These are phyloP conservation scores for Pisolithus orientalis DNA, from an alignment of 768 basidiomycete species.

Conservation along the genomic window DNA sequence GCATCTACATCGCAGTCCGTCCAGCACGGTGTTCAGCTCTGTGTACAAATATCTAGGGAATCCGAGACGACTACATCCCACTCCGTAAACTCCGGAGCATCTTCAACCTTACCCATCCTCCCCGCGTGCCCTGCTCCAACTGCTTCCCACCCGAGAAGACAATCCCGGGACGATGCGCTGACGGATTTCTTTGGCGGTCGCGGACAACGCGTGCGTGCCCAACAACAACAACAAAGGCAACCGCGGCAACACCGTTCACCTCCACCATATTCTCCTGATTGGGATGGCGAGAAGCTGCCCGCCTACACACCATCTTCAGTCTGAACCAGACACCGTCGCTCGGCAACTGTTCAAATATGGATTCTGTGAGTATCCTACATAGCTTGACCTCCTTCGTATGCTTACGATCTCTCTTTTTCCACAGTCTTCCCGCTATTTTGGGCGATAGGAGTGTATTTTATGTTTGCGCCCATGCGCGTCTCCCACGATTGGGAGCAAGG, in stretches of 20 bases:
- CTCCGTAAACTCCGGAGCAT: slow-evolving; percentile 7
- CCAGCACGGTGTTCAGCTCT: slow-evolving; percentile 9
- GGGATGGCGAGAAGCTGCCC: slow-evolving; percentile 27
- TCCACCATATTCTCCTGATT: slow-evolving; percentile 43
- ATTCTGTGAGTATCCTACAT: slow-evolving; percentile 39
- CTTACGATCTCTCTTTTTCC: not conserved
- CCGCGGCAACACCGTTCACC: slow-evolving; percentile 10
- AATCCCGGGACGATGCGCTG: slow-evolving; percentile 23
- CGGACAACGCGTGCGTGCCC: slow-evolving; percentile 17
- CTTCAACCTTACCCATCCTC: slow-evolving; percentile 14
- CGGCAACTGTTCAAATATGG: slow-evolving; percentile 60
- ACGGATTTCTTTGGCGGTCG: slow-evolving; percentile 28
- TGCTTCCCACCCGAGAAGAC: slow-evolving; percentile 19
- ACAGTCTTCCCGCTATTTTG: slow-evolving; percentile 60
- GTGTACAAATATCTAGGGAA: slow-evolving; percentile 16
- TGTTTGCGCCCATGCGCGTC: slow-evolving; percentile 44
- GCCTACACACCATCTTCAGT: slow-evolving; percentile 16
- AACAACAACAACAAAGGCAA: slow-evolving; percentile 3
- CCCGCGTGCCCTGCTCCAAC: slow-evolving; percentile 13
- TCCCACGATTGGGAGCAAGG: slow-evolving; percentile 51
- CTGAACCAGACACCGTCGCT: slow-evolving; percentile 50
- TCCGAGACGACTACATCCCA: slow-evolving; percentile 16
- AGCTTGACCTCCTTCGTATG: not conserved
- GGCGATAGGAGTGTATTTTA: slow-evolving; percentile 51
- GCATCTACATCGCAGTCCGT: slow-evolving; percentile 2